Evolutionary conservation across 805 yeast genomes (phyloP).

Genomic region (Brettanomyces nanus): DNA sequence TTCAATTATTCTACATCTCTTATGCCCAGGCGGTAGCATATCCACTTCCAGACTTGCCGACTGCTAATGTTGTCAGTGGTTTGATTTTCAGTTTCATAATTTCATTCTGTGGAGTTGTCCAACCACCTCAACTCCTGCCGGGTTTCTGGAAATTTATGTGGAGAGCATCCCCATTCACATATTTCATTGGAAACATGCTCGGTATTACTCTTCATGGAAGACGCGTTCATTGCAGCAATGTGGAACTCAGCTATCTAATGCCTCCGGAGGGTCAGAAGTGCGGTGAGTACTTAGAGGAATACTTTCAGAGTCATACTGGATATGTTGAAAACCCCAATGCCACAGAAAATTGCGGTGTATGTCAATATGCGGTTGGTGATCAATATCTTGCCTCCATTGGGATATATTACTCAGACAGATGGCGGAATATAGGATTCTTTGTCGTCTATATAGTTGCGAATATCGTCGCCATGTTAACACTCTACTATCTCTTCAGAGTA

Average conservation of each 20-base stretch:
- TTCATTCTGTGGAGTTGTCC: slow-evolving; percentile 65
- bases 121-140: slow-evolving; percentile 51
- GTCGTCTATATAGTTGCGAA: slow-evolving; percentile 52
- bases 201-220: slow-evolving; percentile 42
- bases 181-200: slow-evolving; percentile 49
- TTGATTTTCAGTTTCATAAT: slow-evolving; percentile 49
- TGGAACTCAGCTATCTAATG: slow-evolving; percentile 41
- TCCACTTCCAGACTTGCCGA: slow-evolving; percentile 56
- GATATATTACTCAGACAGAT: slow-evolving; percentile 37
- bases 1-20: slow-evolving; percentile 37
- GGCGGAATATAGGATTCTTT: slow-evolving; percentile 63
- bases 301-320: slow-evolving; percentile 39
- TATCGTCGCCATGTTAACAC: slow-evolving; percentile 7
- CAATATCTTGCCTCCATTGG: slow-evolving; percentile 36
- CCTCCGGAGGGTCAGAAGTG: slow-evolving; percentile 64
- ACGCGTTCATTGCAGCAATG: slow-evolving; percentile 37
- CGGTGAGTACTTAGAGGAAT: slow-evolving; percentile 37
- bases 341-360: slow-evolving; percentile 41
- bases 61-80: slow-evolving; percentile 55
- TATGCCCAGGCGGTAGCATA: slow-evolving; percentile 49
- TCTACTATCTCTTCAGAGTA: neutral
- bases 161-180: slow-evolving; percentile 65
- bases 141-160: slow-evolving; percentile 84
- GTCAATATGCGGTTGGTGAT: slow-evolving; percentile 38
- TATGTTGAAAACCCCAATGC: slow-evolving; percentile 48